Conservation (phyloP, 1,139 yeast genomes). For the Geotrichum histeridarum region DNA sequence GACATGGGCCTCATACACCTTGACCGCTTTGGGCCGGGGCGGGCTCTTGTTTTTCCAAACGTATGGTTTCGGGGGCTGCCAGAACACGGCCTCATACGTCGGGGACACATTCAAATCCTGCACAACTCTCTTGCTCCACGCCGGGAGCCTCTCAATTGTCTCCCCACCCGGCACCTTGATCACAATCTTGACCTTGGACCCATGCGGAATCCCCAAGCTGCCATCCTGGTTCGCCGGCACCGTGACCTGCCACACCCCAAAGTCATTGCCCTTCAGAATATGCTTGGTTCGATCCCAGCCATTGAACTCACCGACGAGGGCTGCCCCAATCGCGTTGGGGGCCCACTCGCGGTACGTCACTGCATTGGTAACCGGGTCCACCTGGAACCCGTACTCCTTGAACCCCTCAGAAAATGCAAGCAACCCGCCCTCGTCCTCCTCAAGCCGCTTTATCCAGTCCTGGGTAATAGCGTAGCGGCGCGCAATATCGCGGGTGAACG, state of each 20-base stretch:
- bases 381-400: slow-evolving; percentile 70
- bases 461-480: slow-evolving; percentile 53
- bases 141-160: slow-evolving; percentile 73
- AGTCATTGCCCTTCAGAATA: slow-evolving; percentile 49
- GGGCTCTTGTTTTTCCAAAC: slow-evolving; percentile 50
- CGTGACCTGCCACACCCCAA: slow-evolving; percentile 62
- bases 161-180: slow-evolving; percentile 65
- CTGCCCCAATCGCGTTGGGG: slow-evolving; percentile 73
- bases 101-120: slow-evolving; percentile 51
- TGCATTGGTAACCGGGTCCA: slow-evolving; percentile 47
- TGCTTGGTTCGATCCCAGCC: slow-evolving; percentile 62
- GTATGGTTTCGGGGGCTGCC: slow-evolving; percentile 72
- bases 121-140: slow-evolving; percentile 83
- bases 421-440: slow-evolving; percentile 46
- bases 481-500: slow-evolving; percentile 58
- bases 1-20: slow-evolving; percentile 92
- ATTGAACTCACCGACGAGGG: slow-evolving; percentile 86
- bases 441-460: slow-evolving; percentile 51
- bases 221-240: slow-evolving; percentile 48
- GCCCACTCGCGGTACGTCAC: slow-evolving; percentile 77
- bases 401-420: slow-evolving; percentile 55
- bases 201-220: slow-evolving; percentile 68
- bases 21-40: slow-evolving; percentile 63
- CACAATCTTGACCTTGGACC: slow-evolving; percentile 69
- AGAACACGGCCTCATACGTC: slow-evolving; percentile 79